Evolutionary conservation across 2,329 filamentous ascomycete species (phyloP), one percentile per base, ranked within the genome.

Genomic region (Fusarium torreyae): DNA sequence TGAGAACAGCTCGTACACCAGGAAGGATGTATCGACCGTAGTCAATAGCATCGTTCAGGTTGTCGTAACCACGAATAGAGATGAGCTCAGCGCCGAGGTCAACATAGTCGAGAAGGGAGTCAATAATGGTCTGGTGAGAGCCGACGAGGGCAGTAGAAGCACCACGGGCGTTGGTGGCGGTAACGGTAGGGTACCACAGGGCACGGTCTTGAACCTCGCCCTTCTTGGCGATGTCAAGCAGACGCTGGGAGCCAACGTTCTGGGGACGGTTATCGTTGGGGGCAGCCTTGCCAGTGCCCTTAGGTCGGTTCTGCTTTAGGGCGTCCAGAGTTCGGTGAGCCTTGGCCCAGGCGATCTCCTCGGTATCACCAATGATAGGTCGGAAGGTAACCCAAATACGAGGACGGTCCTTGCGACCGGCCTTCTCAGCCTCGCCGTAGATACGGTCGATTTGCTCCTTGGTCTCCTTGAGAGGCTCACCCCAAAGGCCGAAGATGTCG

Each of bases 331-430:
- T 89, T 26, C 80, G 80, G 74, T 89, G 82, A 5, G 88, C 88
- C 77, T 89, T 89, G 5, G 80, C 81, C 88, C 88, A 90, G 1
- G 88, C 88, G 8, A 89, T 80, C 20, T 89, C 87, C 15, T 89
- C 87, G 0, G 87, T 89, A 77, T 89, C 87, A 1, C 87, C 87
- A 0, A 84, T 70, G 61, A 90, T 89, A 5, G 88, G 88, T 4
- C 88, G 82, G 82, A 89, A 89, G 0, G 88, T 89, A 2, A 90
- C 88, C 88, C 88, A 90, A 71, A 90, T 89, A 6, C 86, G 79
- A 8, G 88, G 88, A 0, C 83, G 78, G 66, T 89, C 87, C 33
- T 72, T 65, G 3, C 88, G 83, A 1, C 87, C 87, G 3, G 87
- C 87, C 66, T 85, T 85, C n/a, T 81, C 85, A 0, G 88, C 85